phyloP scores from a whole-genome alignment of 306 rosid species.

The Trichosanthes cucumerina region DNA sequence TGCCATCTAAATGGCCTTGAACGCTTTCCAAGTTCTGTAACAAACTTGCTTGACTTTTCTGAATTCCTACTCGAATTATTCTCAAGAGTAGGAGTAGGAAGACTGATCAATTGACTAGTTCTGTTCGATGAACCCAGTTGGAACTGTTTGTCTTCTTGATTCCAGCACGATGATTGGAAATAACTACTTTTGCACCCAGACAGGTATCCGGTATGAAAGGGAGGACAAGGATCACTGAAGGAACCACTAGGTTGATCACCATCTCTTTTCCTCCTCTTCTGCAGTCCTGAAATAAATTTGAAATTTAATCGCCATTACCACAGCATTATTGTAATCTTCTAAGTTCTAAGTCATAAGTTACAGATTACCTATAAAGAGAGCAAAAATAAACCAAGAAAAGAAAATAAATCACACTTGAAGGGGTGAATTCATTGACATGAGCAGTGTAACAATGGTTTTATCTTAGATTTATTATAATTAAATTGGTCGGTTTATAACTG shows the following conservation, averaged over 20 bases:
- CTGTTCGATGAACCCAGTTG: slow-evolving; percentile 20
- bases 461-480: not conserved
- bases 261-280: slow-evolving; percentile 42
- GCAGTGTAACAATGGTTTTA: not conserved
- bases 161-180: slow-evolving; percentile 17
- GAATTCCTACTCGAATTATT: slow-evolving; percentile 17
- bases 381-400: not conserved
- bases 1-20: slow-evolving; percentile 69
- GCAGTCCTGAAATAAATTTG: slow-evolving; percentile 29
- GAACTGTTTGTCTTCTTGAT: slow-evolving; percentile 9
- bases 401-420: not conserved
- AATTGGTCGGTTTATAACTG: not conserved
- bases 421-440: not conserved
- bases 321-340: not conserved
- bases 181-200: slow-evolving; percentile 11
- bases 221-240: slow-evolving; percentile 10
- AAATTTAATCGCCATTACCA: slow-evolving; percentile 12
- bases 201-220: slow-evolving; percentile 15
- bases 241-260: slow-evolving; percentile 27
- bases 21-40: slow-evolving; percentile 34
- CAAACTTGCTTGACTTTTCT: slow-evolving; percentile 16
- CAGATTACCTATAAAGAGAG: not conserved
- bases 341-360: not conserved
- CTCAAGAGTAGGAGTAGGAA: slow-evolving; percentile 2
- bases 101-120: slow-evolving; percentile 14